Percentiles rank a stretch among this genome's conserved stretches.
Evolutionary conservation across 2,329 filamentous ascomycete genomes (phyloP).

Genomic region (Penicillium sp.): DNA sequence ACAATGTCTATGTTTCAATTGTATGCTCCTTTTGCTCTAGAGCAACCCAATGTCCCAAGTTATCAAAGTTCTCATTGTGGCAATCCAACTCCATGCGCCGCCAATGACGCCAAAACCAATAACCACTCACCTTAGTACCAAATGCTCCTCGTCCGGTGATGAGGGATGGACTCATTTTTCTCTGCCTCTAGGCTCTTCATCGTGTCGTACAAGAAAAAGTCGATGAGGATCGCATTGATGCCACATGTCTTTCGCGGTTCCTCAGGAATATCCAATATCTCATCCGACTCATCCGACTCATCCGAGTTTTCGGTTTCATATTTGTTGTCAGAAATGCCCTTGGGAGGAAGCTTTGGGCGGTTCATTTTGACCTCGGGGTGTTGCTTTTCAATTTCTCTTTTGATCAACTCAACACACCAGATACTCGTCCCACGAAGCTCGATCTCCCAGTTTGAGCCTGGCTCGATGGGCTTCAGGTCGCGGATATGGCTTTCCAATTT

Average conservation of each 20-base stretch:
- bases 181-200: conserved; percentile 78
- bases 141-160: conserved; percentile 88
- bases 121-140: conserved; percentile 67
- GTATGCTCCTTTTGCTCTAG: not conserved
- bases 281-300: conserved; percentile 12
- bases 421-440: conserved; percentile 91
- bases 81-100: conserved; percentile 2
- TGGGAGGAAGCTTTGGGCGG: not conserved
- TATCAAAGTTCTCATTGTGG: not conserved
- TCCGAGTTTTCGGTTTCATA: conserved; percentile 6
- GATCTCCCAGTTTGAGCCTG: conserved; percentile 75
- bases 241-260: conserved; percentile 28
- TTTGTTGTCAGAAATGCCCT: not conserved
- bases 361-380: conserved; percentile 63
- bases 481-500: conserved; percentile 69
- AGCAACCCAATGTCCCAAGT: not conserved
- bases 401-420: conserved; percentile 90
- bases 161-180: conserved; percentile 60
- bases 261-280: conserved; percentile 13
- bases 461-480: conserved; percentile 61
- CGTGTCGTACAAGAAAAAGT: conserved; percentile 95
- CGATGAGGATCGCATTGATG: conserved; percentile 86
- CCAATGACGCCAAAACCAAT: not conserved
- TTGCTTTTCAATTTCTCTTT: conserved; percentile 69
- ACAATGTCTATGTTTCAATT: not conserved